Percentiles rank a stretch among this genome's conserved stretches.
phyloP scores from a whole-genome alignment of 495 filamentous ascomycete genomes.

The Lepraria neglecta region DNA sequence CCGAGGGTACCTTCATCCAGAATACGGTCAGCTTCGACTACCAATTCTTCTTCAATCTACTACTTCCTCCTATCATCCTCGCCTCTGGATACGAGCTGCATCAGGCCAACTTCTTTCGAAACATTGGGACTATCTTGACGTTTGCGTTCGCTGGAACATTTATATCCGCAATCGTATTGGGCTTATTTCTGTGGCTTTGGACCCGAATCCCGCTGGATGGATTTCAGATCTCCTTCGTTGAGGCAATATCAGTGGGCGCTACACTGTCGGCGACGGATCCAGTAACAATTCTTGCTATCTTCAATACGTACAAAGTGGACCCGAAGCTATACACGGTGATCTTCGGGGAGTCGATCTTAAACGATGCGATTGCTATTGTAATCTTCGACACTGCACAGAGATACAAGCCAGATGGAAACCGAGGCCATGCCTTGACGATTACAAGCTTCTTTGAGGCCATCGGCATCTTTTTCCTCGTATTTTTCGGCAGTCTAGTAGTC shows the following conservation, averaged over 20 bases:
- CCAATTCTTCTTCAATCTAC: slow-evolving; percentile 97
- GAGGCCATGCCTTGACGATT: slow-evolving; percentile 56
- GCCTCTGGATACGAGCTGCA: slow-evolving; percentile 96
- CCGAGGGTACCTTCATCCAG: slow-evolving; percentile 71
- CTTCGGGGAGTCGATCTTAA: slow-evolving; percentile 95
- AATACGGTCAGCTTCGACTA: slow-evolving; percentile 92
- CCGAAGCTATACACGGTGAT: slow-evolving; percentile 97
- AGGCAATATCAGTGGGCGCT: slow-evolving; percentile 91
- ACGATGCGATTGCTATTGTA: slow-evolving; percentile 97
- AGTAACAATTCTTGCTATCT: slow-evolving; percentile 95
- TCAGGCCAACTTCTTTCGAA: slow-evolving; percentile 97
- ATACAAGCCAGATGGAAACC: slow-evolving; percentile 60
- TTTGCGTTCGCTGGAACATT: slow-evolving; percentile 98
- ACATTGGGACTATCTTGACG: slow-evolving; percentile 96
- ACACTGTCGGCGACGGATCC: slow-evolving; percentile 96
- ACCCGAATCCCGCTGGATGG: slow-evolving; percentile 79
- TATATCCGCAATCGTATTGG: slow-evolving; percentile 90
- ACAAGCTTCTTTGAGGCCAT: slow-evolving; percentile 80
- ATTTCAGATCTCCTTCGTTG: slow-evolving; percentile 78
- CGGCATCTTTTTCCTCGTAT: slow-evolving; percentile 89
- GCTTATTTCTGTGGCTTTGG: slow-evolving; percentile 79
- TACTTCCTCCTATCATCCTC: slow-evolving; percentile 94
- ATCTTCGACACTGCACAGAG: slow-evolving; percentile 95
- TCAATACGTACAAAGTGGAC: slow-evolving; percentile 98
- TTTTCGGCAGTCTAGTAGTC: slow-evolving; percentile 88